Conservation (phyloP, 306 rosid species). For the Lathyrus tuberosus region DNA sequence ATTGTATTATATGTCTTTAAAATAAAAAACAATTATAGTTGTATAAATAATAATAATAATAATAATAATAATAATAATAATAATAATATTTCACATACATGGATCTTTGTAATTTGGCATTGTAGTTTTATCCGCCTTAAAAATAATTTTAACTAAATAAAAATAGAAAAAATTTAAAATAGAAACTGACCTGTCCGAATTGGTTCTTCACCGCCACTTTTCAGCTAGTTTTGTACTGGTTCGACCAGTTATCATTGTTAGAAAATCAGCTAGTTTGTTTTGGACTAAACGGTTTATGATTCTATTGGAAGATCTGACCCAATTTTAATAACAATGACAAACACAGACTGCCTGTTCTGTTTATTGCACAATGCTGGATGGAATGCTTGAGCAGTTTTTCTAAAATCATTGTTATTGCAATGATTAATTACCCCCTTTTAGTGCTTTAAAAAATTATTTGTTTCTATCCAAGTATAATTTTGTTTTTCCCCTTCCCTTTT, state of each 20-base stretch:
- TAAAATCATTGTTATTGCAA: constrained; percentile 16
- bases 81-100: background rate
- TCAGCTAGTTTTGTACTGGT: background rate
- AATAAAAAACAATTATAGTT: constrained; percentile 2
- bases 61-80: too few relatives aligned
- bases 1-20: background rate
- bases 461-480: constrained; percentile 10
- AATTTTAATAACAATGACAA: background rate
- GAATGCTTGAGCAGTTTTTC: constrained; percentile 8
- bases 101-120: background rate
- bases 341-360: background rate
- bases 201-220: background rate
- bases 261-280: background rate
- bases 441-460: constrained; percentile 19
- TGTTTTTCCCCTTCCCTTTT: background rate
- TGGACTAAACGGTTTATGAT: background rate
- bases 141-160: background rate
- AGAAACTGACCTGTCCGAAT: background rate
- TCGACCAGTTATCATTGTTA: too few relatives aligned
- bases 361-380: constrained; percentile 20
- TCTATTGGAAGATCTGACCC: background rate
- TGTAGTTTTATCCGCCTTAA: background rate
- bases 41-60: background rate
- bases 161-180: background rate
- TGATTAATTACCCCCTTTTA: background rate